Conservation (phyloP, 1,139 yeast genomes). For the Taiozyma sp. region DNA sequence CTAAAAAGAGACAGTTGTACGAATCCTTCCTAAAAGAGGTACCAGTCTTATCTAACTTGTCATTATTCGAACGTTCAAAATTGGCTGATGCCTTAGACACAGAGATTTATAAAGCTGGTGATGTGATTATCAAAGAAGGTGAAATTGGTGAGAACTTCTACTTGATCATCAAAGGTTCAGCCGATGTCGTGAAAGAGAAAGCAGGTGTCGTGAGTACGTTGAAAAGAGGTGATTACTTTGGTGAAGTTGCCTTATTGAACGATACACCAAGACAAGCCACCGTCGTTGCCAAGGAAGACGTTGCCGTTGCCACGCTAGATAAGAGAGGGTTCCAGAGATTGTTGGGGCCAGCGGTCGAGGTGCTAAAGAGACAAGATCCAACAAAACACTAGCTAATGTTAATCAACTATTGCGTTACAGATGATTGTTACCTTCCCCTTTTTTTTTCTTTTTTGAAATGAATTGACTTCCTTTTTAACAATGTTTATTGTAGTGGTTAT, state of each 20-base stretch:
- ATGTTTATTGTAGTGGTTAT: not conserved
- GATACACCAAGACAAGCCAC: slow-evolving; percentile 96
- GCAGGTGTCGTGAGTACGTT: slow-evolving; percentile 60
- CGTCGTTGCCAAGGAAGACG: slow-evolving; percentile 68
- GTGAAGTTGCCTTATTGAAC: slow-evolving; percentile 89
- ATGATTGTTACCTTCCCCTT: not conserved
- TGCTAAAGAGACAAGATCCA: slow-evolving; percentile 79
- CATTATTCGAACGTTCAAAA: slow-evolving; percentile 84
- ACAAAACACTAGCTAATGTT: slow-evolving; percentile 34
- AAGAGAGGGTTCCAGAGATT: slow-evolving; percentile 92
- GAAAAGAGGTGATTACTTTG: slow-evolving; percentile 88
- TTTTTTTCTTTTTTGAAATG: not conserved
- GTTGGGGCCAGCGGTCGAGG: slow-evolving; percentile 88
- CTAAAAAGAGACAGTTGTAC: slow-evolving; percentile 85
- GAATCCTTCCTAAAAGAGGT: slow-evolving; percentile 87
- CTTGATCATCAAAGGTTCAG: slow-evolving; percentile 83
- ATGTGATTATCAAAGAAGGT: slow-evolving; percentile 79
- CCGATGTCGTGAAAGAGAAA: slow-evolving; percentile 53
- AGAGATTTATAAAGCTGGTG: slow-evolving; percentile 67
- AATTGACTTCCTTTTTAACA: not conserved
- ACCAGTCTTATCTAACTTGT: slow-evolving; percentile 65
- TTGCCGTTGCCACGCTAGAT: slow-evolving; percentile 87
- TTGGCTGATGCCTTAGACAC: slow-evolving; percentile 92
- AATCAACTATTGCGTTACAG: not conserved
- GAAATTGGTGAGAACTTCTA: slow-evolving; percentile 90